Conservation (phyloP, 1,139 yeast genomes). For the Geotrichum macrosporum region DNA sequence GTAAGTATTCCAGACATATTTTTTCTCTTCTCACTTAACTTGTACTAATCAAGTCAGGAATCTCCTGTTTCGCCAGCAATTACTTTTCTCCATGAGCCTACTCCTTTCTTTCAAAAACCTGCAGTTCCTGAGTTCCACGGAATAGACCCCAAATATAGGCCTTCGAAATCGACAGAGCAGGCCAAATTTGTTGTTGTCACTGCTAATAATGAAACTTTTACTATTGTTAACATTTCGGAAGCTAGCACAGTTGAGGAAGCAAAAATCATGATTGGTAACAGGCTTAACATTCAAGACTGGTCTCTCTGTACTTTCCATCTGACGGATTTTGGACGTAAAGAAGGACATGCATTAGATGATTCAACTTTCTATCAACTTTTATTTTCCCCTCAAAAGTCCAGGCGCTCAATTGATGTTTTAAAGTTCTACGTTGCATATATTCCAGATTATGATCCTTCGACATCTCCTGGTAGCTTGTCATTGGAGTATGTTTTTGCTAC, state of each 20-base stretch:
- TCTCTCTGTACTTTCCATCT: slow-evolving; percentile 53
- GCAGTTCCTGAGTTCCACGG: neutral
- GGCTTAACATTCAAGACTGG: slow-evolving; percentile 43
- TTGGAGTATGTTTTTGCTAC: slow-evolving; percentile 21
- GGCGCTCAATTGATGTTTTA: slow-evolving; percentile 28
- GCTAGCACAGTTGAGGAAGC: slow-evolving; percentile 38
- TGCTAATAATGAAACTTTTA: slow-evolving; percentile 52
- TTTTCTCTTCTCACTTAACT: no score
- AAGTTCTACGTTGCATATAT: slow-evolving; percentile 29
- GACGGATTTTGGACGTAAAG: slow-evolving; percentile 63
- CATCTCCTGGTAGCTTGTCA: slow-evolving; percentile 26
- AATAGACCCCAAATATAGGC: slow-evolving; percentile 14
- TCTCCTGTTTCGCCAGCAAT: slow-evolving; percentile 19
- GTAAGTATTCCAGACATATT: slow-evolving; percentile 6
- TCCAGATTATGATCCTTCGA: slow-evolving; percentile 12
- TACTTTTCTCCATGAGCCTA: slow-evolving; percentile 3
- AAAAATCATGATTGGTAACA: slow-evolving; percentile 41
- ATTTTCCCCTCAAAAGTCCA: slow-evolving; percentile 13
- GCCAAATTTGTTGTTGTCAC: slow-evolving; percentile 51
- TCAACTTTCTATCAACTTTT: slow-evolving; percentile 43
- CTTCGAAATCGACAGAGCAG: slow-evolving; percentile 8
- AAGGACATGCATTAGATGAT: slow-evolving; percentile 59
- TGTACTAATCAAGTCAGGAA: slow-evolving; percentile 12
- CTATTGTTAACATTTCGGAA: slow-evolving; percentile 45
- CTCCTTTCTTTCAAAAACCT: slow-evolving; percentile 1